Evolutionary conservation across 2,329 filamentous ascomycete species (phyloP), one percentile per base, ranked within the genome.

Genomic region (Diaporthe longicolla): DNA sequence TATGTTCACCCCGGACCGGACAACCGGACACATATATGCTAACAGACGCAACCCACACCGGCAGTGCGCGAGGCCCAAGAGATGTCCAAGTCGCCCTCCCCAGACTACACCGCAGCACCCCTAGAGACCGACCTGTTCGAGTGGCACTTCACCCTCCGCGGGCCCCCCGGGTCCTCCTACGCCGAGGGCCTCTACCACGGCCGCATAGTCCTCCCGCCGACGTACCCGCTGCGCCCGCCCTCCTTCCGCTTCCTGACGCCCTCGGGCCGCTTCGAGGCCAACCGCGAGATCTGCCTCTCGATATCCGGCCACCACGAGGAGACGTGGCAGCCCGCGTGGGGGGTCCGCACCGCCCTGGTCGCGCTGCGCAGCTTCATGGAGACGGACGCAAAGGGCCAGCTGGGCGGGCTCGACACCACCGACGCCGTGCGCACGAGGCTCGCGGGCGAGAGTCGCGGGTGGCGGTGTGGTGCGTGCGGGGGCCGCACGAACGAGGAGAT

Each of bases 321-420:
- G 86, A 97, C 94, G 21, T 99, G 97, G 97, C 96, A 98, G 88
- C 97, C 97, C 0, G 97, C 97, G 0, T 99, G 97, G 97, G 97
- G 97, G 0, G 93, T 99, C 13, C 89, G 97, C 74, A 98, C 97
- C 5, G 96, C 97, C 21, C 85, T 99, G 9, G 89, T 92, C 55
- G 91, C 91, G 19, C 90, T 98, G 65, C 87, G 97, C 71, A 93
- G 91, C 78, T 98, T 98, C 83, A 98, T 99, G 95, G 95, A 97
- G 82, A 95, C 93, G 4, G 94, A 96, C 78, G 92, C 94, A 11
- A 91, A 90, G 78, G 97, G 97, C 0, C 97, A 98, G 85, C 87
- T 99, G 1, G 97, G 97, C 17, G 97, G 97, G 0, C 87, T 98
- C 79, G 95, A 98, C 77, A 93, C 93, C 4, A 90, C 86, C 35